Evolutionary conservation across 345 rosid genomes (phyloP), one percentile per base, ranked within the genome.

Genomic region (Carallia pectinifolia): DNA sequence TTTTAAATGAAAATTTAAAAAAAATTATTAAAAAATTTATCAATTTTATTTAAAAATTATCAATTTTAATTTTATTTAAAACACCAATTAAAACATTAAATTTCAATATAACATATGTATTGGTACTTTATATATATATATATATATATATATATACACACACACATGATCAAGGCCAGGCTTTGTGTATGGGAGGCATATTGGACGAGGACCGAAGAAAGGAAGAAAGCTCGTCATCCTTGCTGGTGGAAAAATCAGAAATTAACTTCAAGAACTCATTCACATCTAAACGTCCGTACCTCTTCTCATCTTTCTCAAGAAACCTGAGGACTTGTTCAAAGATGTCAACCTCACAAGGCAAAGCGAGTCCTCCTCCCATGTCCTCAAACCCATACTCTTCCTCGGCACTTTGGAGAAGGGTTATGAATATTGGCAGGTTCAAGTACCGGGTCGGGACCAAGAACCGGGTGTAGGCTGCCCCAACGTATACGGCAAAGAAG

Each of bases 371-470:
- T 44, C 74, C 78, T 53, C 73, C 66, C 13, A 5, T 39, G 70
- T 18, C 37, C 39, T 50, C 37, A 40, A 69, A 75, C 53, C 74
- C 78, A 15, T 54, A 75, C 58, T 69, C 66, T 31, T 75, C 74
- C 34, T 64, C 70, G 15, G 78, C 66, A 48, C 58, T 39, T 17
- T 69, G 53, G 29, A 75, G 65, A 29, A 75, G 78, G 19, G 53
- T 6, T 5, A 48, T 19, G 47, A 75, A 55, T 4, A 64, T 63
- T 7, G 69, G 74, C 2, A 75, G 47, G 36, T 58, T 75, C 69
- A 75, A 18, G 70, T 64, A 64, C 34, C 70, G 53, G 6, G 70
- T 64, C 1, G 74, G 74, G 53, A 75, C 50, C 78, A 75, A 34
- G 69, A 69, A 69, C 65, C 74, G 56, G 55, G 17, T 8, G 6